A percentile compares a stretch with the other conserved stretches of the same genome.
Conservation (phyloP, 495 filamentous ascomycete genomes). For the Tuber melanosporum region DNA sequence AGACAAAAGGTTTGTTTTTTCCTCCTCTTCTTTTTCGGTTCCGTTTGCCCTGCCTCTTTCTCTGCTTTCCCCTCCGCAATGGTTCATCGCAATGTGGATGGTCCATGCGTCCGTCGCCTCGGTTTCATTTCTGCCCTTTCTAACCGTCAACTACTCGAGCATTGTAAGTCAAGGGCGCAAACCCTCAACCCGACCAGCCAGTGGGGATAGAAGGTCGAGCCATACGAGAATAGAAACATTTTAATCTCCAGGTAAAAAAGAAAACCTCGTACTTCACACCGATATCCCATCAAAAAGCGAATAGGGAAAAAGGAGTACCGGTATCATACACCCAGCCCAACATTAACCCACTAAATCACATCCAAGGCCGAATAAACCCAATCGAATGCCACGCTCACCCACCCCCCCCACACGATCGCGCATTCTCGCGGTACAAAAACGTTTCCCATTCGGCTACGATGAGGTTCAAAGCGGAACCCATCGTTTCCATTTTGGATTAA, state of each 20-base stretch:
- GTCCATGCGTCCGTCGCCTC: conserved; percentile 31
- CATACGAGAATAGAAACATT: not conserved
- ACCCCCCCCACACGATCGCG: not conserved
- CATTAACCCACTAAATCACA: not conserved
- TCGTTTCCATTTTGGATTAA: not conserved
- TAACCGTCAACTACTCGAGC: not conserved
- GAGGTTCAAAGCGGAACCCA: not conserved
- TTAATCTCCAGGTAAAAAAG: not conserved
- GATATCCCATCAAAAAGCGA: not conserved
- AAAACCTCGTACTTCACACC: not conserved
- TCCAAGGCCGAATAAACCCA: not conserved
- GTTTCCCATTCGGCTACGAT: not conserved
- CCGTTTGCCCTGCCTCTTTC: not conserved
- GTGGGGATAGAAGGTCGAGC: not conserved
- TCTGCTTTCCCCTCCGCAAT: conserved; percentile 11
- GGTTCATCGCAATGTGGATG: conserved; percentile 31
- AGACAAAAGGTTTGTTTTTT: conserved; percentile 2
- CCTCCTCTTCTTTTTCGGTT: not conserved
- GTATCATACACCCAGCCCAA: not conserved
- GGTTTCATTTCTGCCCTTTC: conserved; percentile 1
- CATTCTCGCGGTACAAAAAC: not conserved
- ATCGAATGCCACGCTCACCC: not conserved
- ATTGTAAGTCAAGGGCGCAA: not conserved
- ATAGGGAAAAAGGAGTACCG: not conserved
- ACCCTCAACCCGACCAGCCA: not conserved